Conservation (phyloP, 2,329 filamentous ascomycete genomes). For the Aspergillus oerlinghausenensis region DNA sequence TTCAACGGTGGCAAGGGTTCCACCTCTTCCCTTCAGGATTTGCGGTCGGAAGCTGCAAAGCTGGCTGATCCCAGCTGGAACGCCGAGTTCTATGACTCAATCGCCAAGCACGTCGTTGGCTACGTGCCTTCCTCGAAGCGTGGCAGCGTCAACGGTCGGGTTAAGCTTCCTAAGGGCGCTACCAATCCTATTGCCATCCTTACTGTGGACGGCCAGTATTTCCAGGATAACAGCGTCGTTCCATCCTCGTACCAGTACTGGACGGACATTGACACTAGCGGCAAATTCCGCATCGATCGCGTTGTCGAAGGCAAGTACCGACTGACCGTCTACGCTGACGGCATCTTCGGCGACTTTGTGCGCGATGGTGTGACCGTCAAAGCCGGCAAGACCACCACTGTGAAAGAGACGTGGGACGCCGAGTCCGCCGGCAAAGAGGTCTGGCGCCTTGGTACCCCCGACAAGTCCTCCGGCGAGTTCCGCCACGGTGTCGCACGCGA, state of each 20-base stretch:
- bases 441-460: conserved; percentile 60
- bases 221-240: conserved; percentile 57
- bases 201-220: conserved; percentile 48
- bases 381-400: conserved; percentile 37
- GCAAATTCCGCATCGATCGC: conserved; percentile 49
- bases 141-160: conserved; percentile 47
- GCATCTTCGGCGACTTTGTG: conserved; percentile 57
- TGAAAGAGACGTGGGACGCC: conserved; percentile 46
- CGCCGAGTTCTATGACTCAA: conserved; percentile 58
- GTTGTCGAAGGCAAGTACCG: conserved; percentile 58
- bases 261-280: conserved; percentile 47
- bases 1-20: conserved; percentile 55
- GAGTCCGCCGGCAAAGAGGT: conserved; percentile 56
- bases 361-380: conserved; percentile 49
- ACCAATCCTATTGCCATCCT: conserved; percentile 54
- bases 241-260: conserved; percentile 59
- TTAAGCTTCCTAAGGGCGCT: conserved; percentile 51
- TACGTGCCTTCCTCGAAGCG: conserved; percentile 53
- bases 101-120: conserved; percentile 56
- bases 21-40: conserved; percentile 40
- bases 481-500: conserved; percentile 53
- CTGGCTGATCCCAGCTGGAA: conserved; percentile 54
- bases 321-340: conserved; percentile 59
- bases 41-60: conserved; percentile 52
- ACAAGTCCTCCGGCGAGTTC: conserved; percentile 59